These are phyloP conservation scores for Solanum pinnatisectum DNA, from an alignment of 257 asterid genomes.

Conservation along the genomic window DNA sequence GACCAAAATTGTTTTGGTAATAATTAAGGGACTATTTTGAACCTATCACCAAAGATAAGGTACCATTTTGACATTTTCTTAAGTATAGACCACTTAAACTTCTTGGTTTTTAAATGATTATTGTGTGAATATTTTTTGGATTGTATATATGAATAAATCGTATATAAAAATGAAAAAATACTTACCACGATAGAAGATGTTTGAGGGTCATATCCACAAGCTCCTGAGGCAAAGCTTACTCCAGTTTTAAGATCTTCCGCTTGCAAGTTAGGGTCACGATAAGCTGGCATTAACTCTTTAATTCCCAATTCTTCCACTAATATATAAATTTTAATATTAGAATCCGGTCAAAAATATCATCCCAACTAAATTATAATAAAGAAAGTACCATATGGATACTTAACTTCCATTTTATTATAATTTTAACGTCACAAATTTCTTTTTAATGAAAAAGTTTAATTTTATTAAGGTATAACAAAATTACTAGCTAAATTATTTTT, in stretches of 20 bases:
- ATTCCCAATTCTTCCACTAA: slow-evolving; percentile 54
- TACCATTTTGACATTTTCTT: background rate
- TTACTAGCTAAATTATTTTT: no score
- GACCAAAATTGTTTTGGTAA: background rate
- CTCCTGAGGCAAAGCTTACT: slow-evolving; percentile 68
- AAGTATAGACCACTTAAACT: background rate
- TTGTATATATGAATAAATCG: background rate
- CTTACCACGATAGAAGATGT: slow-evolving; percentile 32
- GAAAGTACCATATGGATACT: background rate
- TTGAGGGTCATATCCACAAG: slow-evolving; percentile 53
- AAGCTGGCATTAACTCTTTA: slow-evolving; percentile 41
- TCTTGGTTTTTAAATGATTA: background rate
- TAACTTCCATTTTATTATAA: background rate
- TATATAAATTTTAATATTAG: background rate
- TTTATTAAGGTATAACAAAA: background rate
- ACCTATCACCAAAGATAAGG: background rate
- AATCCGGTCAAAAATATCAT: background rate
- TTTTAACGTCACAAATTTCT: background rate
- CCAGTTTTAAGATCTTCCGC: slow-evolving; percentile 58
- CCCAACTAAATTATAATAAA: background rate
- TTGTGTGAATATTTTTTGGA: background rate
- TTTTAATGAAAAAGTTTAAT: background rate
- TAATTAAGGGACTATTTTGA: background rate
- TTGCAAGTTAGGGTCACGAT: slow-evolving; percentile 38
- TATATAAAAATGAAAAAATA: background rate